Percentiles rank a stretch among this genome's conserved stretches.
Evolutionary conservation across 805 yeast species (phyloP).

Genomic region (Babjeviella inositovora): DNA sequence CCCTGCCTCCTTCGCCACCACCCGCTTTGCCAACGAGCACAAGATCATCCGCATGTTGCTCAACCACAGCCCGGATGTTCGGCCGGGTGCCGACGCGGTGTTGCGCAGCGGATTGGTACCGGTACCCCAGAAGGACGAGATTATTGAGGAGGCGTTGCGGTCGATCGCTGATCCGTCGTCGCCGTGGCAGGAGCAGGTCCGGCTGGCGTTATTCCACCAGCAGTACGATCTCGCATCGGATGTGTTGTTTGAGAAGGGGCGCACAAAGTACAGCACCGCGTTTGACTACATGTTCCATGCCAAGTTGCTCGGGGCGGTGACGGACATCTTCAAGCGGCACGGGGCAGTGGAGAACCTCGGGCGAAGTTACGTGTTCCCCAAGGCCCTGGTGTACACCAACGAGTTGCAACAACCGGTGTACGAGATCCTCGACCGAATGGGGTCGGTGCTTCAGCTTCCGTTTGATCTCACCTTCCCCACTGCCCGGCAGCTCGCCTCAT

Average conservation of each 20-base stretch:
- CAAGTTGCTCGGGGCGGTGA: slow-evolving; percentile 43
- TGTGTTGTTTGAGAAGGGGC: slow-evolving; percentile 53
- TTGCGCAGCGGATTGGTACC: slow-evolving; percentile 76
- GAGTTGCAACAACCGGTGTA: too few species aligned
- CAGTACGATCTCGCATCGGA: slow-evolving; percentile 79
- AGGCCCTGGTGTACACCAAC: slow-evolving; percentile 52
- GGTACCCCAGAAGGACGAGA: slow-evolving; percentile 77
- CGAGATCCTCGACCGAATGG: slow-evolving; percentile 73
- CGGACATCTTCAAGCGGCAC: slow-evolving; percentile 53
- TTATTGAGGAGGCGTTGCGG: slow-evolving; percentile 75
- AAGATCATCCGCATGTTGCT: slow-evolving; percentile 51
- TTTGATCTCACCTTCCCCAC: slow-evolving; percentile 82
- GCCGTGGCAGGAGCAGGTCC: slow-evolving; percentile 87
- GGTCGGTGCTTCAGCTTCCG: slow-evolving; percentile 78
- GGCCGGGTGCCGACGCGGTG: slow-evolving; percentile 72
- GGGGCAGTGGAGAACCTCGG: slow-evolving; percentile 73
- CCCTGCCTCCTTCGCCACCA: slow-evolving; percentile 49
- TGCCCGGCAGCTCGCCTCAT: slow-evolving; percentile 69
- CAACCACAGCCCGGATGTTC: slow-evolving; percentile 59
- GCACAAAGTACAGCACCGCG: slow-evolving; percentile 10
- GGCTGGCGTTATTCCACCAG: slow-evolving; percentile 73
- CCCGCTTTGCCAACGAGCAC: slow-evolving; percentile 38
- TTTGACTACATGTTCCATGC: slow-evolving; percentile 41
- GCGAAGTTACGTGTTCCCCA: slow-evolving; percentile 64
- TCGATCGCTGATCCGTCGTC: slow-evolving; percentile 82